Conservation (phyloP, 2,329 filamentous ascomycete species). For the Venturia oleaginea region DNA sequence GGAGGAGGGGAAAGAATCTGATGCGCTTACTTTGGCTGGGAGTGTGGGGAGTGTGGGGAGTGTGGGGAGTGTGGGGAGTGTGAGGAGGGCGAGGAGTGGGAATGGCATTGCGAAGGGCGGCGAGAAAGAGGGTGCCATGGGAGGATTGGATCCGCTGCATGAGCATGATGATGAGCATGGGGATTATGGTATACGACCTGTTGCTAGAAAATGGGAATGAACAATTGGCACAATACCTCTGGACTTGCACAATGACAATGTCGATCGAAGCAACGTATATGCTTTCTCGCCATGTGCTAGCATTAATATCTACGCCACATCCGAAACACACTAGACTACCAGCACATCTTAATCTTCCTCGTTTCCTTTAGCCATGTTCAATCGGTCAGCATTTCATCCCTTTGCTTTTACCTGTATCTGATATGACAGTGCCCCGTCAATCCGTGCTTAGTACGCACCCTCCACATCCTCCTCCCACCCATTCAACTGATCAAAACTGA, state of each 20-base stretch:
- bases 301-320: too few relatives aligned
- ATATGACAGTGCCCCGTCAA: too few relatives aligned
- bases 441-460: neutral
- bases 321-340: neutral
- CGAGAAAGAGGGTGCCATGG: neutral
- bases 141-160: neutral
- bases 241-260: neutral
- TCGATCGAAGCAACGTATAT: neutral
- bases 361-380: neutral
- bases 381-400: neutral
- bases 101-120: neutral
- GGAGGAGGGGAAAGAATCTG: neutral
- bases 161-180: constrained; percentile 11
- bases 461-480: neutral
- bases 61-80: too few relatives aligned
- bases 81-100: too few relatives aligned
- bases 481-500: neutral
- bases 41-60: constrained; percentile 8
- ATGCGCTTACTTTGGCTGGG: neutral
- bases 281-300: too few relatives aligned
- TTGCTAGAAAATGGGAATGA: neutral
- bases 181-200: neutral
- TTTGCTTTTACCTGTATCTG: too few relatives aligned
- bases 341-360: neutral
- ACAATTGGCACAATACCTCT: neutral